Percentiles rank a stretch among this genome's conserved stretches.
These are phyloP conservation scores for Monosporozyma aquatica DNA, from an alignment of 805 yeast species.

Conservation along the genomic window DNA sequence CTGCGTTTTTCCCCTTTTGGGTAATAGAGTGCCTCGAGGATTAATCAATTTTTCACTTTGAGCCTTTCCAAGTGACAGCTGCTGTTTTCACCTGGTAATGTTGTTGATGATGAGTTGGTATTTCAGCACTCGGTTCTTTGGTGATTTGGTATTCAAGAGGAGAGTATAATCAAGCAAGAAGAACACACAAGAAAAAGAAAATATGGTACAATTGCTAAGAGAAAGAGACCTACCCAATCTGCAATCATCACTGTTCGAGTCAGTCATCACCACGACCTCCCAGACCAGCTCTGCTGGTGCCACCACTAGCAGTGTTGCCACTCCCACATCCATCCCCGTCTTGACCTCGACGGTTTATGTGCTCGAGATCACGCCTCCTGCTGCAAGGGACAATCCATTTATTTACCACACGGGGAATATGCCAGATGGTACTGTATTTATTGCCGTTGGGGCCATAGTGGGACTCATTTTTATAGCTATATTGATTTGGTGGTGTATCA, in stretches of 20 bases:
- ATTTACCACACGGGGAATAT: slow-evolving; percentile 37
- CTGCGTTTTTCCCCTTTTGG: too few species aligned
- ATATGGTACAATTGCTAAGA: neutral
- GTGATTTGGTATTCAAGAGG: too few species aligned
- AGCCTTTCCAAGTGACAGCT: too few species aligned
- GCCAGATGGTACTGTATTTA: slow-evolving; percentile 76
- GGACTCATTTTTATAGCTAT: slow-evolving; percentile 49
- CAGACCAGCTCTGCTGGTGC: neutral
- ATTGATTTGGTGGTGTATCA: slow-evolving; percentile 42
- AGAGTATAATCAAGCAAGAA: too few species aligned
- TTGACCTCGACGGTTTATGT: slow-evolving; percentile 15
- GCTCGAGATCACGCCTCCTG: slow-evolving; percentile 42
- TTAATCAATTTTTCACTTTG: too few species aligned
- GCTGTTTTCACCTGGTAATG: too few species aligned
- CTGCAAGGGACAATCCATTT: slow-evolving; percentile 54
- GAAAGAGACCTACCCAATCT: slow-evolving; percentile 1
- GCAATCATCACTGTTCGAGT: neutral
- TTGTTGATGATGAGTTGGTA: too few species aligned
- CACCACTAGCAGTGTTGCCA: neutral
- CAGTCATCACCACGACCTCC: too few species aligned
- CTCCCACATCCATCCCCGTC: neutral
- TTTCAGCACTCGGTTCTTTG: too few species aligned
- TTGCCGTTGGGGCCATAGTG: slow-evolving; percentile 64
- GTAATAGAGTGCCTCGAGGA: too few species aligned
- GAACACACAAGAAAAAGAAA: too few species aligned